Conservation (phyloP, 1,284 basidiomycete genomes). For the Marasmius oreades region DNA sequence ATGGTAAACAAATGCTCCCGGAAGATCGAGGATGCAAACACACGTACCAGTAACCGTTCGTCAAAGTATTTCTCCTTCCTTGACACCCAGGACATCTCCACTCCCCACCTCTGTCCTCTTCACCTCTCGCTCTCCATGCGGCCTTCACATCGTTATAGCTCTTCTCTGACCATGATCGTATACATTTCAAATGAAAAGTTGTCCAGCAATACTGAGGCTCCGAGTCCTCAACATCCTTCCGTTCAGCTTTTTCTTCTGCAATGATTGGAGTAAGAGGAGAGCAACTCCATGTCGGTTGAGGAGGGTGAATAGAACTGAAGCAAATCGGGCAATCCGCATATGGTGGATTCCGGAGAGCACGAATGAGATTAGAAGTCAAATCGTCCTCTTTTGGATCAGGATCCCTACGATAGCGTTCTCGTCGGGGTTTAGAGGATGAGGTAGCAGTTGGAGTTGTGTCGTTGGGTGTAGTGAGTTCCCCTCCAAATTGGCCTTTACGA, state of each 20-base stretch:
- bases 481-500: slow-evolving; percentile 23
- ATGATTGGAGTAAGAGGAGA: slow-evolving; percentile 50
- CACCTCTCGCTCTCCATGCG: slow-evolving; percentile 73
- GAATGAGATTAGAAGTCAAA: slow-evolving; percentile 66
- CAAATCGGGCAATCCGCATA: slow-evolving; percentile 82
- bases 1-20: slow-evolving; percentile 3
- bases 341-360: slow-evolving; percentile 59
- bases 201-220: slow-evolving; percentile 72
- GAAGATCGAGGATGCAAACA: neutral
- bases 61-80: slow-evolving; percentile 61
- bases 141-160: slow-evolving; percentile 74
- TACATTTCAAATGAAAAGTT: slow-evolving; percentile 82
- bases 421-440: neutral
- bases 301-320: slow-evolving; percentile 68
- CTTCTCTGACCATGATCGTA: slow-evolving; percentile 74
- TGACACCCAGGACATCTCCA: slow-evolving; percentile 92
- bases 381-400: slow-evolving; percentile 38
- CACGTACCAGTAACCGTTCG: slow-evolving; percentile 65
- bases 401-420: neutral
- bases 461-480: slow-evolving; percentile 21
- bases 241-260: slow-evolving; percentile 25
- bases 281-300: slow-evolving; percentile 77
- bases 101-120: slow-evolving; percentile 56
- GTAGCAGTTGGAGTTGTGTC: neutral
- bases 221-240: neutral